Conservation (phyloP, 345 rosid genomes). For the Populus alba region DNA sequence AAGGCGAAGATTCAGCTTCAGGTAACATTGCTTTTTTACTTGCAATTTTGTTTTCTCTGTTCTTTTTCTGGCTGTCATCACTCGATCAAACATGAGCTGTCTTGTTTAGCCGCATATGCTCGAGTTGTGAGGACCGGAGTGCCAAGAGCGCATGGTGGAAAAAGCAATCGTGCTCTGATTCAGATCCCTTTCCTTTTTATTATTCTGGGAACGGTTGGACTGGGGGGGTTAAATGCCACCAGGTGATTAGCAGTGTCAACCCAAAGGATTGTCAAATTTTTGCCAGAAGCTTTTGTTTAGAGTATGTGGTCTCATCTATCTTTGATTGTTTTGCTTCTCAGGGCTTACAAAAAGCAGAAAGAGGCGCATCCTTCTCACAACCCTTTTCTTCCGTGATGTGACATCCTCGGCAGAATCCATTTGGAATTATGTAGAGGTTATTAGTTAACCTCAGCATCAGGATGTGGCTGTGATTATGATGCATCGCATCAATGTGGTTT, state of each 20-base stretch:
- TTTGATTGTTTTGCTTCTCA: constrained; percentile 28
- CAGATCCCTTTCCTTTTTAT: constrained; percentile 59
- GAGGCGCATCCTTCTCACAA: constrained; percentile 67
- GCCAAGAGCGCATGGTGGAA: constrained; percentile 47
- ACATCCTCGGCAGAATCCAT: neutral
- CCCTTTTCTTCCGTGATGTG: constrained; percentile 75
- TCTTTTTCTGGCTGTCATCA: neutral
- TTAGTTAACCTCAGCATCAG: too few relatives aligned
- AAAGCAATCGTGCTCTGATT: constrained; percentile 52
- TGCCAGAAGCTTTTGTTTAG: neutral
- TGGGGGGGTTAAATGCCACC: constrained; percentile 64
- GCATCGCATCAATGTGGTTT: too few relatives aligned
- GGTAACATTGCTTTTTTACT: constrained; percentile 23
- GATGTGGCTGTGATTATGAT: too few relatives aligned
- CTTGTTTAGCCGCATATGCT: constrained; percentile 41
- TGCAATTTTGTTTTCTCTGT: neutral
- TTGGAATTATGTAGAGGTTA: too few relatives aligned
- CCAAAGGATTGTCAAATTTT: neutral
- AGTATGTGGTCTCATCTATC: neutral
- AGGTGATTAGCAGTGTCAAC: constrained; percentile 39
- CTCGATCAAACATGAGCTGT: neutral
- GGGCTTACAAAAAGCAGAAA: constrained; percentile 77
- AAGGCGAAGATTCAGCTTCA: constrained; percentile 35
- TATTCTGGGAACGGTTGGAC: constrained; percentile 63
- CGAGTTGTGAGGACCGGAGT: constrained; percentile 73